Conservation (phyloP, 257 asterid genomes). For the Fraxinus excelsior region DNA sequence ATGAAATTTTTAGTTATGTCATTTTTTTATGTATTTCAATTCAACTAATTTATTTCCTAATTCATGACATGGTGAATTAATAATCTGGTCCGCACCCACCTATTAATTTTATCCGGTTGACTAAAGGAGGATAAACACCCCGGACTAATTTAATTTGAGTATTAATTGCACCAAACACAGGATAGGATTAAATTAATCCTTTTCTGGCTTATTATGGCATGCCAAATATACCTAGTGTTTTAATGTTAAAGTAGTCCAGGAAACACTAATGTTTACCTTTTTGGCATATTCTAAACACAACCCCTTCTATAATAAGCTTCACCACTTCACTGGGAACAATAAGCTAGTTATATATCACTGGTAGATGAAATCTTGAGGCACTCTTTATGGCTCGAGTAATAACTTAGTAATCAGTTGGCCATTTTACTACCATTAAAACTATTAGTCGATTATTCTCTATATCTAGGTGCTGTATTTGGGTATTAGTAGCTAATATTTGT, state of each 20-base stretch:
- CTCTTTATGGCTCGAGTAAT: neutral
- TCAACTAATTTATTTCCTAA: too few relatives aligned
- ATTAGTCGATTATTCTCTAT: neutral
- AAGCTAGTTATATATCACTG: neutral
- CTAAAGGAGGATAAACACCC: too few relatives aligned
- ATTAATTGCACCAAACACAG: too few relatives aligned
- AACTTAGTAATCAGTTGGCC: neutral
- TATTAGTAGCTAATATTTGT: neutral
- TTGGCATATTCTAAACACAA: neutral
- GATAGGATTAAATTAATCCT: too few relatives aligned
- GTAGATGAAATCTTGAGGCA: neutral
- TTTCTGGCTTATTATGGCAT: too few relatives aligned
- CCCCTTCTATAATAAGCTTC: neutral
- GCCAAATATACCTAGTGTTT: too few relatives aligned
- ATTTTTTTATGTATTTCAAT: too few relatives aligned
- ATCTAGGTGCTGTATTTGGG: neutral
- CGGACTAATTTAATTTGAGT: too few relatives aligned
- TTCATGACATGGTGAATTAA: too few relatives aligned
- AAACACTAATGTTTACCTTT: neutral
- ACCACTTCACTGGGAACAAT: neutral
- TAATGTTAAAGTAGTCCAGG: neutral
- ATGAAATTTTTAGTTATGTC: too few relatives aligned
- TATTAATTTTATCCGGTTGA: too few relatives aligned
- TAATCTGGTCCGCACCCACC: too few relatives aligned
- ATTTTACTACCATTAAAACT: constrained; percentile 32